phyloP scores from a whole-genome alignment of 1,139 yeast genomes.

The Taiozyma onychis region DNA sequence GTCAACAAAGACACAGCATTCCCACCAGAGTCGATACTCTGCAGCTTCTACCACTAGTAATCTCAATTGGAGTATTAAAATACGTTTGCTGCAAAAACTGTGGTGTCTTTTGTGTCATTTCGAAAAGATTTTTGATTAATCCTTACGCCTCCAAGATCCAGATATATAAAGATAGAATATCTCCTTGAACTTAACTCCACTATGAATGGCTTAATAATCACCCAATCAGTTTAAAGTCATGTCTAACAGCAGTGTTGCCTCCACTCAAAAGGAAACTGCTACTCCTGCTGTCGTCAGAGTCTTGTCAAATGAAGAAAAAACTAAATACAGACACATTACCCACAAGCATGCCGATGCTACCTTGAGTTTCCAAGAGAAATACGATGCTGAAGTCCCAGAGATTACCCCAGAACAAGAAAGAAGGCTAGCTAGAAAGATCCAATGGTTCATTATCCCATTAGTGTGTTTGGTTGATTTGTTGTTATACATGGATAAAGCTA shows the following conservation, averaged over 20 bases:
- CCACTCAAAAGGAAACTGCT: not conserved
- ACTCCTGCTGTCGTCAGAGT: not conserved
- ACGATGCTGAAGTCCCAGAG: slow-evolving; percentile 28
- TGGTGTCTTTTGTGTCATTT: not conserved
- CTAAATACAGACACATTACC: slow-evolving; percentile 10
- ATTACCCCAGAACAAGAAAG: slow-evolving; percentile 33
- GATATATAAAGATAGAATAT: not conserved
- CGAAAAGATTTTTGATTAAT: not conserved
- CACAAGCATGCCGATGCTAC: slow-evolving; percentile 37
- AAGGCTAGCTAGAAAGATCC: slow-evolving; percentile 30
- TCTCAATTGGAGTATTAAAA: not conserved
- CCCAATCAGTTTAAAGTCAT: not conserved
- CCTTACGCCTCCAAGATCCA: not conserved
- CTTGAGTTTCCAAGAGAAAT: slow-evolving; percentile 30
- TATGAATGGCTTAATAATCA: not conserved
- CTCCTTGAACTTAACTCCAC: not conserved
- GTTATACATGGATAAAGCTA: slow-evolving; percentile 41
- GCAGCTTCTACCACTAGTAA: not conserved
- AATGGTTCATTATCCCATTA: slow-evolving; percentile 30
- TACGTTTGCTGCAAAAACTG: not conserved
- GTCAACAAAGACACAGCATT: not conserved
- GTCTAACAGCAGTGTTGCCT: not conserved
- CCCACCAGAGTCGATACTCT: not conserved
- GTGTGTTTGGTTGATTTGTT: slow-evolving; percentile 27
- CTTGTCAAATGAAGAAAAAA: not conserved